A percentile compares a stretch with the other conserved stretches of the same genome.
phyloP scores from a whole-genome alignment of 1,284 basidiomycete species.

The Ustilago cynodontis region DNA sequence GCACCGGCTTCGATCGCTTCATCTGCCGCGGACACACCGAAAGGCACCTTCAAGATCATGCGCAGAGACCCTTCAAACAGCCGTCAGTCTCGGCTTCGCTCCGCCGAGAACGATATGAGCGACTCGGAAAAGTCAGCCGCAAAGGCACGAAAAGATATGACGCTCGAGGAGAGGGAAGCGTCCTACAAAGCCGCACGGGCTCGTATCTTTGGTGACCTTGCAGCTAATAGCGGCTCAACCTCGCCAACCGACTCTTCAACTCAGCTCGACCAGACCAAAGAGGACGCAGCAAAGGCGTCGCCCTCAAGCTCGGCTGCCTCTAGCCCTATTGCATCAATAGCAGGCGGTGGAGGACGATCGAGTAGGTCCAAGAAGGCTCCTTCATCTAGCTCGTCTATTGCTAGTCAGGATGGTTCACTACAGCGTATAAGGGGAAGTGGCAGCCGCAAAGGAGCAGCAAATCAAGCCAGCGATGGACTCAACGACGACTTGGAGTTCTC shows the following conservation, averaged over 20 bases:
- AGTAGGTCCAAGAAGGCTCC: conserved; percentile 13
- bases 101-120: conserved; percentile 15
- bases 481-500: conserved; percentile 45
- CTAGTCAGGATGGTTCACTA: conserved; percentile 17
- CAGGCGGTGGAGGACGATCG: conserved; percentile 14
- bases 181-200: conserved; percentile 61
- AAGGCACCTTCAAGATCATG: conserved; percentile 52
- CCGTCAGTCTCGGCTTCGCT: conserved; percentile 20
- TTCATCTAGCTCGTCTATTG: conserved; percentile 20
- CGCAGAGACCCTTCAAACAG: conserved; percentile 45
- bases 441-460: conserved; percentile 1
- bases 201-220: conserved; percentile 56
- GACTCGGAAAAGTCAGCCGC: conserved; percentile 26
- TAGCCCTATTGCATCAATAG: conserved; percentile 25
- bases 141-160: conserved; percentile 58
- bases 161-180: conserved; percentile 62
- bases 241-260: conserved; percentile 27
- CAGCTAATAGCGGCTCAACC: conserved; percentile 8
- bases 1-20: conserved; percentile 1
- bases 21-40: conserved; percentile 12
- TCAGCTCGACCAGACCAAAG: conserved; percentile 16
- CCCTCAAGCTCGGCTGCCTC: conserved; percentile 28
- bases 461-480: not conserved
- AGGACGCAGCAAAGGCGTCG: conserved; percentile 10
- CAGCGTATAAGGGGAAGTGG: conserved; percentile 10